Conservation (phyloP, 2,329 filamentous ascomycete species). For the Penicillium oxalicum region DNA sequence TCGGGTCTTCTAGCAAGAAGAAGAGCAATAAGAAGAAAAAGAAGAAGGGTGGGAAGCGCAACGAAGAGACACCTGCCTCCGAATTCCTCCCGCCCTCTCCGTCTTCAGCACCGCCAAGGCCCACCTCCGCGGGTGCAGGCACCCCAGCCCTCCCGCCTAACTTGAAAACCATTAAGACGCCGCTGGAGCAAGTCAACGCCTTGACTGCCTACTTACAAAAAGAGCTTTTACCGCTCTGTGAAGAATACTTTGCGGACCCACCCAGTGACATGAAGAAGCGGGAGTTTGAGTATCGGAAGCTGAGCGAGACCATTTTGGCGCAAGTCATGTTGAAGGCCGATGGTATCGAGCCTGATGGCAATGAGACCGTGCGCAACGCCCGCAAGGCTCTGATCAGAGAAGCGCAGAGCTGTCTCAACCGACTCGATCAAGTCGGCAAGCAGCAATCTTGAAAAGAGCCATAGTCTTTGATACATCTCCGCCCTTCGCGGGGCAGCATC, state of each 20-base stretch:
- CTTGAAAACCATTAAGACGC: conserved; percentile 25
- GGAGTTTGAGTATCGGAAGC: conserved; percentile 39
- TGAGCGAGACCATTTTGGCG: conserved; percentile 40
- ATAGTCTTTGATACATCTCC: no score
- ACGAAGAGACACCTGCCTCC: conserved; percentile 5
- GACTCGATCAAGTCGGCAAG: conserved; percentile 31
- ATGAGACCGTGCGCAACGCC: conserved; percentile 51
- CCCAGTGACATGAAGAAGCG: conserved; percentile 37
- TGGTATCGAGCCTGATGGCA: conserved; percentile 66
- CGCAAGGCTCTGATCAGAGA: conserved; percentile 40
- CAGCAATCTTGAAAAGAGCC: conserved; percentile 3
- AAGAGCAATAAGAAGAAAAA: conserved; percentile 27
- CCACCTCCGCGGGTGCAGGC: conserved; percentile 14
- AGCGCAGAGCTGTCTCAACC: conserved; percentile 35
- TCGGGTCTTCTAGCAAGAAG: conserved; percentile 11
- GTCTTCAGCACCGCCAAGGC: conserved; percentile 17
- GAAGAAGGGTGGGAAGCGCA: conserved; percentile 15
- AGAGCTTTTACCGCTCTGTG: conserved; percentile 34
- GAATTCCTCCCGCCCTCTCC: conserved; percentile 2
- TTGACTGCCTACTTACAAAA: conserved; percentile 34
- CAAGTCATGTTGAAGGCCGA: conserved; percentile 54
- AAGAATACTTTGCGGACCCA: conserved; percentile 34
- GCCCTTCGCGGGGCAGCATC: no score
- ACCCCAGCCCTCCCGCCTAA: conserved; percentile 31
- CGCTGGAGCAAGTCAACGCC: conserved; percentile 35